Evolutionary conservation across 257 asterid species (phyloP), one percentile per base, ranked within the genome.

Genomic region (Nicotiana tomentosiformis): DNA sequence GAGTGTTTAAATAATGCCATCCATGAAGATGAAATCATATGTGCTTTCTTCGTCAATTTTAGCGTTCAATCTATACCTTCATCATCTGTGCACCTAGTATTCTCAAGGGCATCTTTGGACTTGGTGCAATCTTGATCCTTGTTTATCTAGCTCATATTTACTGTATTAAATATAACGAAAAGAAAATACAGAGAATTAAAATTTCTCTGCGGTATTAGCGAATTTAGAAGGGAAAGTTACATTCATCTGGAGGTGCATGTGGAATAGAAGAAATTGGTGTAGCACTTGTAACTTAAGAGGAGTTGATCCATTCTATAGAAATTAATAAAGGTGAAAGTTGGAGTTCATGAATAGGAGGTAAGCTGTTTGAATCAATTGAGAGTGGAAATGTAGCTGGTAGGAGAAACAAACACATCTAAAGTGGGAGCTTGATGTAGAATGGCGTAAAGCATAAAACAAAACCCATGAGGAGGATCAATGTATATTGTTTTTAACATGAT

Each of bases 231-330:
- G 80, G 64, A 74, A 51, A 74, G 26, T 51, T 49, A 58, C 46
- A 10, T 72, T 43, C 26, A 49, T 74, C 62, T 51, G 8, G 80
- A 23, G 23, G 43, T 49, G 39, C 64, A 74, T 51, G 23, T 49
- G 80, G 62, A 74, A 74, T 74, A 26, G 43, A 74, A 74, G 80
- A 74, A 49, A 74, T 51, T 74, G 39, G 62, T 74, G 62, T 49
- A 23, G 80, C 80, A 74, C 29, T 17, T 49, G 61, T 49, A 60
- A 49, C 79, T 60, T 74, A 26, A 35, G 80, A 51, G 80, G 26
- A 56, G 26, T 39, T 74, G 29, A 49, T 49, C 62, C 26, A 74
- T 74, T 74, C 39, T 49, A 74, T 74, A 74, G 23, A 74, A 49
- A 72, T 12, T 49, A 49, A 74, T 26, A 26, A 20, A 43, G 14